These are phyloP conservation scores for Fagopyrum esculentum DNA, from an alignment of 148 eudicot species.

Conservation along the genomic window DNA sequence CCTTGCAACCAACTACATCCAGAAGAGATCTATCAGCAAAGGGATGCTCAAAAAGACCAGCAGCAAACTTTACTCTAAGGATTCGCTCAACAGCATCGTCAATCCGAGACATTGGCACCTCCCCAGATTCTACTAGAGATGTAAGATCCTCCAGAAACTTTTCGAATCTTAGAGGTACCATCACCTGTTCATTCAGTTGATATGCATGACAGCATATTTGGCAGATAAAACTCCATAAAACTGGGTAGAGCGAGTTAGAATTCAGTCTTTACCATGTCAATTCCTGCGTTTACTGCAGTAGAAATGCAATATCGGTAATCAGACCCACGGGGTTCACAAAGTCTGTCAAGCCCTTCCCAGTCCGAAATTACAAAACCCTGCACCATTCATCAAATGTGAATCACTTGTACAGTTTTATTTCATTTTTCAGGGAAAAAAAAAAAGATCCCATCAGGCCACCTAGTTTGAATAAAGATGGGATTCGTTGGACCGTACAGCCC, in stretches of 20 bases:
- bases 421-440: too few relatives aligned
- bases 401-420: neutral
- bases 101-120: conserved; percentile 71
- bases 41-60: conserved; percentile 86
- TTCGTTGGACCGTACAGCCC: too few relatives aligned
- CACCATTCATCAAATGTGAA: conserved; percentile 7
- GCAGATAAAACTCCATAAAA: neutral
- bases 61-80: conserved; percentile 79
- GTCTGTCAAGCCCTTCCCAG: conserved; percentile 82
- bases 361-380: conserved; percentile 93
- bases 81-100: conserved; percentile 94
- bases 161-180: conserved; percentile 71
- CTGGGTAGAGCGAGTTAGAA: neutral
- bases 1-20: conserved; percentile 84
- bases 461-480: too few relatives aligned
- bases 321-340: conserved; percentile 52
- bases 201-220: neutral
- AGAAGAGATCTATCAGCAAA: conserved; percentile 66
- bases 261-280: conserved; percentile 69
- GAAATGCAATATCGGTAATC: conserved; percentile 53
- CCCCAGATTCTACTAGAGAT: conserved; percentile 65
- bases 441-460: neutral
- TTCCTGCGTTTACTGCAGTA: conserved; percentile 66
- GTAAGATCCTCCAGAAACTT: conserved; percentile 57
- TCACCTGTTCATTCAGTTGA: conserved; percentile 42